Percentiles rank a stretch among this genome's conserved stretches.
Conservation (phyloP, 371 early-diverging fungal species). For the Entomophthora muscae region DNA sequence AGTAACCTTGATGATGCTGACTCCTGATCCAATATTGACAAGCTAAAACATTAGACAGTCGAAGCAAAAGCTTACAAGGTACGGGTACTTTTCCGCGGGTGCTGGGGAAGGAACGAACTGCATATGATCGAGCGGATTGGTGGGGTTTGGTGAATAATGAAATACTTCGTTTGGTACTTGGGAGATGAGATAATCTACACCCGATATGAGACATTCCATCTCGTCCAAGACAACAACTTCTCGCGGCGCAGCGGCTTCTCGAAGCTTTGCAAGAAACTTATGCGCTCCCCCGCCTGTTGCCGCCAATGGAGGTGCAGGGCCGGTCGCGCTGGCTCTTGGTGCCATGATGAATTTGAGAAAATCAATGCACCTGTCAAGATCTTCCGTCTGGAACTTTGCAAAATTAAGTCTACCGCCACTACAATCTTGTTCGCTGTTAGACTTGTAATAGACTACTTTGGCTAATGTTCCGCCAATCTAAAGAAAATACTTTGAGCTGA, state of each 20-base stretch:
- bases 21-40: conserved; percentile 86
- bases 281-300: conserved; percentile 84
- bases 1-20: conserved; percentile 73
- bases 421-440: conserved; percentile 15
- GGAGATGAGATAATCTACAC: conserved; percentile 78
- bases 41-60: conserved; percentile 21
- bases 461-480: conserved; percentile 86
- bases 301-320: conserved; percentile 27
- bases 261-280: conserved; percentile 35
- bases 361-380: conserved; percentile 70
- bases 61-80: conserved; percentile 29
- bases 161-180: conserved; percentile 93
- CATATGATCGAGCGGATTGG: background rate
- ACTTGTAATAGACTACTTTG: conserved; percentile 78
- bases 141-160: conserved; percentile 32
- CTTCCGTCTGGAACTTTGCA: conserved; percentile 82
- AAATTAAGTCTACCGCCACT: conserved; percentile 84
- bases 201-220: conserved; percentile 68
- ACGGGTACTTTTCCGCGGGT: conserved; percentile 31
- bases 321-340: conserved; percentile 14
- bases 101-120: background rate
- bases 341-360: conserved; percentile 39
- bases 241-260: conserved; percentile 26
- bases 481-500: background rate
- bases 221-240: conserved; percentile 27